Evolutionary conservation across 306 rosid genomes (phyloP).

Genomic region (Vicia faba): DNA sequence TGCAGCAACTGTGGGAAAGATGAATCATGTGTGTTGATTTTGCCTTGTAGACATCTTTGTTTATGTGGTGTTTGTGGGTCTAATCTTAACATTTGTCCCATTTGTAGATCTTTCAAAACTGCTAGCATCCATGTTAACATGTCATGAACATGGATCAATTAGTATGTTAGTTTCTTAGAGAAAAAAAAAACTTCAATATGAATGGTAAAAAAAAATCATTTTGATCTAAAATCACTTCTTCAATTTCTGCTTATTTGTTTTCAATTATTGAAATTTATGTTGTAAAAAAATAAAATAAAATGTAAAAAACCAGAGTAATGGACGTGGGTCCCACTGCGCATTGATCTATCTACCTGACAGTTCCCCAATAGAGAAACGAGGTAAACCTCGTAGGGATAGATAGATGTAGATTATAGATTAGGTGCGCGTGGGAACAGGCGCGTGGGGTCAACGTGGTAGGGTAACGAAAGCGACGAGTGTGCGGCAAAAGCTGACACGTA

Average conservation of each 20-base stretch:
- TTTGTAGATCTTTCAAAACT: slow-evolving; percentile 81
- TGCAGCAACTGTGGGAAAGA: slow-evolving; percentile 79
- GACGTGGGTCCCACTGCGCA: slow-evolving; percentile 41
- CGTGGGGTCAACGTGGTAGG: slow-evolving; percentile 49
- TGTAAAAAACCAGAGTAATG: neutral
- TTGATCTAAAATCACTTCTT: neutral
- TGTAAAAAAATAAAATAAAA: neutral
- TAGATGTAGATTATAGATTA: slow-evolving; percentile 19
- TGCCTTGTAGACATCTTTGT: slow-evolving; percentile 94
- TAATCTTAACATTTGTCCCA: slow-evolving; percentile 71
- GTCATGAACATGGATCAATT: slow-evolving; percentile 27
- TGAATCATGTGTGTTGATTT: slow-evolving; percentile 79
- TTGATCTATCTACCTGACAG: slow-evolving; percentile 38
- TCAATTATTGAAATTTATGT: neutral
- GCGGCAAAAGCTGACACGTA: slow-evolving; percentile 77
- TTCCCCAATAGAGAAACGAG: slow-evolving; percentile 36
- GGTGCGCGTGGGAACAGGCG: slow-evolving; percentile 24
- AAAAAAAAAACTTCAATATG: neutral
- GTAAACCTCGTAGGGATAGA: slow-evolving; percentile 35
- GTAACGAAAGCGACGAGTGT: slow-evolving; percentile 55
- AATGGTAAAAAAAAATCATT: slow-evolving; percentile 26
- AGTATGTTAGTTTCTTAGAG: neutral
- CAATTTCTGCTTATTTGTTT: neutral
- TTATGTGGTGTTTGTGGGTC: slow-evolving; percentile 81
- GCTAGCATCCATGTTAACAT: slow-evolving; percentile 78